Evolutionary conservation across 192 early-diverging fungal genomes (phyloP), one percentile per base, ranked within the genome.

Genomic region (Coemansia reversa): DNA sequence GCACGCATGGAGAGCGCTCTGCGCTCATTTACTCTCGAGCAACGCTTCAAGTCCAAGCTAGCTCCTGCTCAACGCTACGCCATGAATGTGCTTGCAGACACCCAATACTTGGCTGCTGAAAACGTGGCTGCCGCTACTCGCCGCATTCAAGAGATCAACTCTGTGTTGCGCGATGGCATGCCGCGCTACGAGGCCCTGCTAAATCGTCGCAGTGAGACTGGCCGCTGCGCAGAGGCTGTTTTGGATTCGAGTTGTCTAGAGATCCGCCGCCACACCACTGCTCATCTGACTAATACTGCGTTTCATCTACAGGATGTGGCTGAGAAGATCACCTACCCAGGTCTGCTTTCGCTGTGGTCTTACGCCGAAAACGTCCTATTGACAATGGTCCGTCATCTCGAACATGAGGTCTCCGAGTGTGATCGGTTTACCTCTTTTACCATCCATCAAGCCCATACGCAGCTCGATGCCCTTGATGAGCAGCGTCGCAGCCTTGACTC

Each of bases 41-140:
- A 99, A 76, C 90, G 97, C 20, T 86, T 90, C 55, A 91, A 91
- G 64, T 92, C 92, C 45, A 99, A 99, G 83, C 79, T 99, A 30
- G 89, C 92, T 2, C 97, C 97, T 1, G 95, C 94, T 27, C 92
- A 95, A 78, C 86, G 91, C 63, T 99, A 95, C 65, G 80, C 97
- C 6, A 78, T 82, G 52, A 95, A 96, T 69, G 82, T 97, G 48
- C 83, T 99, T 30, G 70, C 68, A 60, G 97, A 99, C 64, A 79
- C 97, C 57, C 74, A 83, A 57, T 67, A 87, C 8, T 71, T 97
- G 14, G 86, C 91, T 4, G 86, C 86, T 30, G 84, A 86, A 50
- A 97, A 95, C 73, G 78, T 81, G 45, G 76, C 77, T 16, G 74
- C 84, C 22, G 88, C 90, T 7, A 84, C 75, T 14, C 56, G 83